Percentiles rank a stretch among this genome's conserved stretches.
Conservation (phyloP, 768 basidiomycete genomes). For the Bullera alba region DNA sequence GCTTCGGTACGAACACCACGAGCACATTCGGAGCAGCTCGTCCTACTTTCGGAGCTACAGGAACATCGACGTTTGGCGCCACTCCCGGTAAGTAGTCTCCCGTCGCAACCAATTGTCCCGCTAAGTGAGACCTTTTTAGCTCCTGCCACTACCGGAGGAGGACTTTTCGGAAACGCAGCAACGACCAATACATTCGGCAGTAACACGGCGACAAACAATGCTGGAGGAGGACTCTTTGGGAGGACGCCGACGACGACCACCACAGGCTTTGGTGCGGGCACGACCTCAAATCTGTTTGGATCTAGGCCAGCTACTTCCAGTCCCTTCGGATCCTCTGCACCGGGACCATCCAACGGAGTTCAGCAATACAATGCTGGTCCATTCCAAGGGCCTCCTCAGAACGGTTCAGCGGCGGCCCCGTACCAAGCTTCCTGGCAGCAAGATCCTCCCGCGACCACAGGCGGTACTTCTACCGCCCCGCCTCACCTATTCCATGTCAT, state of each 20-base stretch:
- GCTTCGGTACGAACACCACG: conserved; percentile 54
- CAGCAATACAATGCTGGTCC: conserved; percentile 22
- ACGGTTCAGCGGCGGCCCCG: conserved; percentile 62
- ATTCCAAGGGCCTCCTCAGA: conserved; percentile 53
- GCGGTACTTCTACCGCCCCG: conserved; percentile 30
- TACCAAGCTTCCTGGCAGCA: conserved; percentile 52
- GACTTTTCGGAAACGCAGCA: conserved; percentile 20
- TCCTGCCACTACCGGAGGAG: conserved; percentile 16
- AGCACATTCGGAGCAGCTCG: conserved; percentile 50
- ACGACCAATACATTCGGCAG: conserved; percentile 27
- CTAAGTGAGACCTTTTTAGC: neutral
- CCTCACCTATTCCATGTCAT: conserved; percentile 45
- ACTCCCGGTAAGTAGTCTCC: conserved; percentile 17
- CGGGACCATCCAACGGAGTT: conserved; percentile 11
- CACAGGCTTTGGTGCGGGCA: conserved; percentile 51
- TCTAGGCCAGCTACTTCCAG: conserved; percentile 9
- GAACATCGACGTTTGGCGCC: conserved; percentile 59
- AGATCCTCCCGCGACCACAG: conserved; percentile 18
- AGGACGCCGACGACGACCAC: conserved; percentile 48
- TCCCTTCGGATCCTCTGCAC: conserved; percentile 15
- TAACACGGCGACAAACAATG: conserved; percentile 5
- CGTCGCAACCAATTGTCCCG: neutral
- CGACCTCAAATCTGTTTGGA: conserved; percentile 32
- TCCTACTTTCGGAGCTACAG: conserved; percentile 47
- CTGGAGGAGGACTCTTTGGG: conserved; percentile 45